Percentiles rank a stretch among this genome's conserved stretches.
Evolutionary conservation across 495 filamentous ascomycete genomes (phyloP).

Genomic region (Gamarada debralockiae): DNA sequence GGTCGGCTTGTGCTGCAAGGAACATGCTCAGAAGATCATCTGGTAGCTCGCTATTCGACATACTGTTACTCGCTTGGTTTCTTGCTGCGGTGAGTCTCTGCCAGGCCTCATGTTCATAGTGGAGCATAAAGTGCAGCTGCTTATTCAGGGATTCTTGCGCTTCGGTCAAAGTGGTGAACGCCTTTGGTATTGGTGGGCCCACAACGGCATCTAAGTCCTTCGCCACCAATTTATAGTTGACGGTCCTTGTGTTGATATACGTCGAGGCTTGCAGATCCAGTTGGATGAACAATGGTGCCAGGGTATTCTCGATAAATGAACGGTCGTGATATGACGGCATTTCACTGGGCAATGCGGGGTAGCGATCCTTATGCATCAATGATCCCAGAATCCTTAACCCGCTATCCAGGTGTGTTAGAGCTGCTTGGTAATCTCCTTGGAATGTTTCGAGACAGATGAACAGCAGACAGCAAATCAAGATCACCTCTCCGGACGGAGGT

Average conservation of each 20-base stretch:
- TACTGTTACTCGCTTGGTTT: too few relatives aligned
- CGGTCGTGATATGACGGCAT: conserved; percentile 1
- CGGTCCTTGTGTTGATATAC: too few relatives aligned
- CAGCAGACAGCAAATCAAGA: conserved; percentile 13
- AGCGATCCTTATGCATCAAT: conserved; percentile 9
- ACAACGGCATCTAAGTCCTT: too few relatives aligned
- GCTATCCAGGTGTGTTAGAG: conserved; percentile 42
- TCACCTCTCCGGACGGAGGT: conserved; percentile 9
- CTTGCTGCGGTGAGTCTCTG: neutral
- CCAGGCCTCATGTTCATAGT: neutral
- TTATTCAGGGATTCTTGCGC: too few relatives aligned
- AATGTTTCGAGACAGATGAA: conserved; percentile 33
- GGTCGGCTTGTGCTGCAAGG: neutral
- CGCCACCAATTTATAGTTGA: too few relatives aligned
- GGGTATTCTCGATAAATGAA: neutral
- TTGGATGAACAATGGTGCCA: neutral
- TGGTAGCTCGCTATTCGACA: neutral
- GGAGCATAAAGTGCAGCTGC: too few relatives aligned
- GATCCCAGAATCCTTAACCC: conserved; percentile 34
- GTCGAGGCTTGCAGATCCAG: too few relatives aligned
- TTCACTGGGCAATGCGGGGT: neutral
- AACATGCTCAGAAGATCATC: neutral
- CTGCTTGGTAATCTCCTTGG: conserved; percentile 38
- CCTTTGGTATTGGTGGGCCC: too few relatives aligned
- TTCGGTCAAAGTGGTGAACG: too few relatives aligned